A percentile compares a stretch with the other conserved stretches of the same genome.
phyloP scores from a whole-genome alignment of 306 rosid species.

The Benincasa hispida region DNA sequence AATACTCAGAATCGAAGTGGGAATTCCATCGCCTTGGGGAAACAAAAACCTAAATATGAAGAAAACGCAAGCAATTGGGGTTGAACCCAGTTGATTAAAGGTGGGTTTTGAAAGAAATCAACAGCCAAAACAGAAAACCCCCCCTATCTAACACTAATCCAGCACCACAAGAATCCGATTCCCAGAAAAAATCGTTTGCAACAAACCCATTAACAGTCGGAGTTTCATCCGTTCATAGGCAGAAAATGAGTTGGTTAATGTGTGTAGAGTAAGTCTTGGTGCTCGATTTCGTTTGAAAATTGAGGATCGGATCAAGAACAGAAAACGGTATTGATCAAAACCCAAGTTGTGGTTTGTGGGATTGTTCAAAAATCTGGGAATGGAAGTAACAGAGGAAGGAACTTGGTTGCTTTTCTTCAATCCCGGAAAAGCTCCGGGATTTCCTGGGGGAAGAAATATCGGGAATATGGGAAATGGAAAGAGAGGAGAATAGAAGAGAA shows the following conservation, averaged over 20 bases:
- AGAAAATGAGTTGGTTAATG: not conserved
- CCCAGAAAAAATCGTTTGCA: not conserved
- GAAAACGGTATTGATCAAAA: not conserved
- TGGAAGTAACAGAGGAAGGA: conserved; percentile 9
- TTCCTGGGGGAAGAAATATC: not conserved
- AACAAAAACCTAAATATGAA: not conserved
- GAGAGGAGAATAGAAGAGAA: not conserved
- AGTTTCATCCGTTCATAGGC: not conserved
- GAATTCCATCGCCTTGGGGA: not conserved
- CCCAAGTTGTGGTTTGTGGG: conserved; percentile 1
- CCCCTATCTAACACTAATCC: not conserved
- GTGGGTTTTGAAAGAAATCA: not conserved
- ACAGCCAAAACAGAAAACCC: not conserved
- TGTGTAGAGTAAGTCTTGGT: not conserved
- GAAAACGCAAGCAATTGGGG: not conserved
- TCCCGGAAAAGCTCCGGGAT: conserved; percentile 4
- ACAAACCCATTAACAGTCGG: not conserved
- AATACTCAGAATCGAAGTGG: conserved; percentile 23
- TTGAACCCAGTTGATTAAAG: not conserved
- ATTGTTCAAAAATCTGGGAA: conserved; percentile 7
- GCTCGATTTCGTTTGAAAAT: not conserved
- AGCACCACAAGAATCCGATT: not conserved
- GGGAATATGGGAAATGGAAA: not conserved
- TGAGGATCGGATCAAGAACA: conserved; percentile 3
- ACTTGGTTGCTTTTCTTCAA: not conserved